phyloP scores from a whole-genome alignment of 2,329 filamentous ascomycete genomes.

The Tolypocladium paradoxum region DNA sequence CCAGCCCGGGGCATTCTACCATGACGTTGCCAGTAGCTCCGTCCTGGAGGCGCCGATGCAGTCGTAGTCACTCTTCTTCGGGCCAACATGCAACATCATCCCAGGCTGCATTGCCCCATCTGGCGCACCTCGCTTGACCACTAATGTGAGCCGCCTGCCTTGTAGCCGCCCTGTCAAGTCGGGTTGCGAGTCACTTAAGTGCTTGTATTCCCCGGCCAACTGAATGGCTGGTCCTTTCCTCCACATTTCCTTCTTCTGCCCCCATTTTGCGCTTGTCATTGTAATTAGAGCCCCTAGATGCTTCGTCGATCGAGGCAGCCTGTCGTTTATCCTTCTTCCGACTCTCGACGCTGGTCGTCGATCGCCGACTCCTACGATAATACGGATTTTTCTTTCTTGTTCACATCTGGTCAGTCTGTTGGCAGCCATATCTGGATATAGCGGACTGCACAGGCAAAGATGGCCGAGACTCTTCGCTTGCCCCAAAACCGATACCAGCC shows the following conservation, averaged over 20 bases:
- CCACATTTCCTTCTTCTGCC: constrained; percentile 24
- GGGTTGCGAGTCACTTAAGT: constrained; percentile 14
- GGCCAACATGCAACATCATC: constrained; percentile 1
- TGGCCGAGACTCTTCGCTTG: constrained; percentile 29
- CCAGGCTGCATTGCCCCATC: constrained; percentile 5
- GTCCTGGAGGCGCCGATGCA: neutral
- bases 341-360: constrained; percentile 26
- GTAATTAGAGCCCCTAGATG: constrained; percentile 19
- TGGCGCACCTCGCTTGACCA: constrained; percentile 10
- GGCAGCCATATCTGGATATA: constrained; percentile 16
- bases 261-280: constrained; percentile 15
- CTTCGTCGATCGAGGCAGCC: constrained; percentile 35
- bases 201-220: constrained; percentile 15
- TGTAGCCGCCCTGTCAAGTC: constrained; percentile 15
- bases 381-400: constrained; percentile 4
- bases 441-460: constrained; percentile 25
- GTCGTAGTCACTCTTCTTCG: constrained; percentile 1
- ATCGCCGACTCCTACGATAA: constrained; percentile 9
- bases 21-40: neutral
- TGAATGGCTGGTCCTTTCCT: constrained; percentile 15
- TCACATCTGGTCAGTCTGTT: neutral
- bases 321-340: constrained; percentile 22
- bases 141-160: constrained; percentile 13
- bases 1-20: neutral
- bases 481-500: constrained; percentile 26